These are phyloP conservation scores for Alternaria hordeiaustralica DNA, from an alignment of 2,329 filamentous ascomycete genomes.

Conservation along the genomic window DNA sequence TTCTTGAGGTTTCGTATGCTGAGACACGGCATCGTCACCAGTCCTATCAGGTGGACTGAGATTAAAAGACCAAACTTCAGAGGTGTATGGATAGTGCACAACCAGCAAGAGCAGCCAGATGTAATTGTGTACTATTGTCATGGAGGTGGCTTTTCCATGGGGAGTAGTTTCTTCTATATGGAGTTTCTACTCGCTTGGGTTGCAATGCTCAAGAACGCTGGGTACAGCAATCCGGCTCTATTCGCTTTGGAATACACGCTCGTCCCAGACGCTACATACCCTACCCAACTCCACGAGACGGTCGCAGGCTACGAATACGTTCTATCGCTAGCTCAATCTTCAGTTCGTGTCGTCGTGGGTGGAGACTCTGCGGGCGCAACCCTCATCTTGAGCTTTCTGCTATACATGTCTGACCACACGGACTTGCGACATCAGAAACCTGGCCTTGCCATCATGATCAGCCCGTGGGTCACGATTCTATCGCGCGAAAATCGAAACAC, in stretches of 20 bases:
- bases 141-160: slow-evolving; percentile 84
- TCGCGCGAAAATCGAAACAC: slow-evolving; percentile 73
- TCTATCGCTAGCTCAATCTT: slow-evolving; percentile 63
- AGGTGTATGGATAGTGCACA: slow-evolving; percentile 73
- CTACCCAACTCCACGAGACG: slow-evolving; percentile 74
- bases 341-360: slow-evolving; percentile 70
- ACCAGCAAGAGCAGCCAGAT: slow-evolving; percentile 69
- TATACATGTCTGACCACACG: slow-evolving; percentile 65
- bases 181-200: slow-evolving; percentile 81
- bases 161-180: slow-evolving; percentile 79
- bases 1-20: slow-evolving; percentile 79
- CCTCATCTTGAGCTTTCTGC: slow-evolving; percentile 73
- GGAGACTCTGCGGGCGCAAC: slow-evolving; percentile 84
- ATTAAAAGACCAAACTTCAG: slow-evolving; percentile 61
- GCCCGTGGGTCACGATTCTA: slow-evolving; percentile 79
- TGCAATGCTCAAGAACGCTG: slow-evolving; percentile 66
- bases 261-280: slow-evolving; percentile 75
- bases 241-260: slow-evolving; percentile 83
- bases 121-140: slow-evolving; percentile 84
- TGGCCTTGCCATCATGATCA: slow-evolving; percentile 74
- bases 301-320: slow-evolving; percentile 75
- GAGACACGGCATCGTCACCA: slow-evolving; percentile 69
- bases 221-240: slow-evolving; percentile 77
- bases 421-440: slow-evolving; percentile 56
- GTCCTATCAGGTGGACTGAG: slow-evolving; percentile 70